phyloP scores from a whole-genome alignment of 2,329 filamentous ascomycete species.

The Hymenoscyphus linearis region DNA sequence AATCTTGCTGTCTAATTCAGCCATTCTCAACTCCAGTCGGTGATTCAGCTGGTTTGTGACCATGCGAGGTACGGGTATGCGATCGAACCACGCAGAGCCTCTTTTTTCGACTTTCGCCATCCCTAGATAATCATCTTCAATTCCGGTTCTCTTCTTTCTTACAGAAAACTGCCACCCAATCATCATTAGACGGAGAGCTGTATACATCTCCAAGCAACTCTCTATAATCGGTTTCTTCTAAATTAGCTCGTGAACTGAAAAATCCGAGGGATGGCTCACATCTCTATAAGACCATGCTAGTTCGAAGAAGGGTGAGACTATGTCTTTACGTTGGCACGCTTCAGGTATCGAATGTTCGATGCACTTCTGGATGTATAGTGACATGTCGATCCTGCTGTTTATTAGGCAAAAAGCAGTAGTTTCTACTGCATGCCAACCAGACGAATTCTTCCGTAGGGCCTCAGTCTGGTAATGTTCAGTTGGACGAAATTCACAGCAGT shows the following conservation, averaged over 20 bases:
- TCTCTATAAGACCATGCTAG: slow-evolving; percentile 2
- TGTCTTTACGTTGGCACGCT: slow-evolving; percentile 2
- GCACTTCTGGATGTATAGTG: not conserved
- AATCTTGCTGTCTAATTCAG: slow-evolving; percentile 3
- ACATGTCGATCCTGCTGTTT: not conserved
- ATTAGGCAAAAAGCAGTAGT: slow-evolving; percentile 3
- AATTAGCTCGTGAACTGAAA: slow-evolving; percentile 2
- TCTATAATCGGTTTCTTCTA: slow-evolving; percentile 5
- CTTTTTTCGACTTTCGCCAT: slow-evolving; percentile 3
- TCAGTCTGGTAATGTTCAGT: slow-evolving; percentile 1
- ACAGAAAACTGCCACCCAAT: slow-evolving; percentile 3
- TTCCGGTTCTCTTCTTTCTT: slow-evolving; percentile 4
- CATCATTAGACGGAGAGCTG: slow-evolving; percentile 3
- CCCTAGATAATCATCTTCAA: slow-evolving; percentile 2
- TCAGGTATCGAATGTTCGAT: not conserved
- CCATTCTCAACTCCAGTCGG: slow-evolving; percentile 7
- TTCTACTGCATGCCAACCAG: not conserved
- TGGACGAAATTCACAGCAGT: not conserved
- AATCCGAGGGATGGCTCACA: slow-evolving; percentile 3
- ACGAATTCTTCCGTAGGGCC: slow-evolving; percentile 1
- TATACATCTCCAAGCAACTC: slow-evolving; percentile 4
- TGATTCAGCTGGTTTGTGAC: slow-evolving; percentile 9
- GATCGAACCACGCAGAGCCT: slow-evolving; percentile 3
- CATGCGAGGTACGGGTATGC: slow-evolving; percentile 6
- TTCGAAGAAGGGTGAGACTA: slow-evolving; percentile 5